Base-by-base conservation (phyloP, 495 filamentous ascomycete genomes). In the Neurospora cerealis region DNA sequence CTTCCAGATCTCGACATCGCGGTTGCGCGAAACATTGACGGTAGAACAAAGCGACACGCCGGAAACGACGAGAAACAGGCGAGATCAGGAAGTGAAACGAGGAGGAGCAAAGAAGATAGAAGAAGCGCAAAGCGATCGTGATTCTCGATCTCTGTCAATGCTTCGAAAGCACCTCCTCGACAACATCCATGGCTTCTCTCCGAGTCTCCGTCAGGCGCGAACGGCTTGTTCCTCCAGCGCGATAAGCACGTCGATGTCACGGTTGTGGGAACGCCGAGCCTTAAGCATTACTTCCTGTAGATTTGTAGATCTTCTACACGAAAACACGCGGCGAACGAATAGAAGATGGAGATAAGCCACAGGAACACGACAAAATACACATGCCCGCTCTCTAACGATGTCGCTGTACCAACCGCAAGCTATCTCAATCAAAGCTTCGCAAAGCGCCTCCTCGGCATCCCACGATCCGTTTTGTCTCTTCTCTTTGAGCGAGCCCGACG, bases 21-120 rank as follows among this genome's bases (percentile, higher is more conserved):
- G 46, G 5, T 24, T 4, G 4, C 1, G 4, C n/a, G 46, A 0
- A 4, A 13, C 1, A 0, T 13, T 1, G 4, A 2, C 1, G 9
- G 42, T 8, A 1, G n/a, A 48, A 24, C n/a, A 11, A 24, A 11
- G 44, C 9, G 44, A 48, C 24, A 48, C 1, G 44, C 8, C 1
- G n/a, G 9, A 3, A 10, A 21, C 9, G 44, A 48, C n/a, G 44
- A 48, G 19, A 19, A 21, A 48, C 3, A 21, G 44, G n/a, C 44
- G 44, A 21, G n/a, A 21, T 0, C 1, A 0, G 44, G 4, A 21
- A 10, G 9, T 5, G 44, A 21, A 21, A 46, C 37, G 10, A 9
- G 8, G 8, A 5, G 19, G 44, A 11, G 1, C 8, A 21, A 46
- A 19, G 17, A 42, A 19, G 15, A 46, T 21, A 21, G n/a, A 46